Base-by-base conservation (phyloP, 1,139 yeast species). In the Candida tropicalis region DNA sequence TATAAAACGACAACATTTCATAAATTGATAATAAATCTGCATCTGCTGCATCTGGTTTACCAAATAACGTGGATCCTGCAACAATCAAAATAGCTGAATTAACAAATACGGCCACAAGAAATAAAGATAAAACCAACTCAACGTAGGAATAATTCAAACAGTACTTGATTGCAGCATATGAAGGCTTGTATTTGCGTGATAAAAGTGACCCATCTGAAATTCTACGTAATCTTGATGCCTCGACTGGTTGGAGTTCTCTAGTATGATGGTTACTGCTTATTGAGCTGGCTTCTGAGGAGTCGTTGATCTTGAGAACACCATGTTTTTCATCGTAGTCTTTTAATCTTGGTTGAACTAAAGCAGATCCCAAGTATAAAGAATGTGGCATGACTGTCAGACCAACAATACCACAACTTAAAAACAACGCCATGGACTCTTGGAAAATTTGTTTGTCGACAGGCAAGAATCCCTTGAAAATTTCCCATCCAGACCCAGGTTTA, bases 351-450 rank as follows among this genome's bases (percentile, higher is more conserved):
- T 84, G 90, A 3, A 85, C 93, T 42, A 86, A 73, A 5, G 88
- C 87, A 0, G 90, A 83, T 1, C 93, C 93, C 44, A 86, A 67
- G 53, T 79, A 85, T 44, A 86, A 69, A 0, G 90, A 83, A 56
- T 85, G 93, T 2, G 95, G 93, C 95, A 86, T 86, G 6, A 85
- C 91, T 0, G 93, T 85, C 38, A 90, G 87, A 26, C 95, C 95
- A 15, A 85, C 78, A 45, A 85, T 85, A 6, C 89, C 93, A 58
- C 87, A 72, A 50, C 85, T 76, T 46, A 85, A 65, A 55, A 84
- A 85, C 29, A 82, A 63, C 0, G 87, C 87, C 55, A 79, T 80
- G 39, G 73, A 76, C 50, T 79, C 78, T 38, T 66, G 60, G 38
- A 83, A 76, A 2, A 83, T 79, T 46, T 65, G 66, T 23, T 64